These are phyloP conservation scores for Serendipita sp. DNA, from an alignment of 1,284 basidiomycete genomes.

Conservation along the genomic window DNA sequence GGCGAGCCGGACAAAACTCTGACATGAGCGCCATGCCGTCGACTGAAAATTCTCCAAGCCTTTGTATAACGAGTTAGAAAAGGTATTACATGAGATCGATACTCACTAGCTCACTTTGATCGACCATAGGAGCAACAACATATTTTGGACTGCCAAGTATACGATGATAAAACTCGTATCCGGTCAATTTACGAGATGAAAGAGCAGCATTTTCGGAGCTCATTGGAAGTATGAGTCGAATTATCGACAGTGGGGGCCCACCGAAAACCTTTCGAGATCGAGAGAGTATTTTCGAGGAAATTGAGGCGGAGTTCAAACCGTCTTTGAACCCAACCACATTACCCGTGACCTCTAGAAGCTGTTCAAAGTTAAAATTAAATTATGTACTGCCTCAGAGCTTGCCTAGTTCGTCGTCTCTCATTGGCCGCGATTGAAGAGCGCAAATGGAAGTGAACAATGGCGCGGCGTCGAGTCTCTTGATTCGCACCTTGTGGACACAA, in stretches of 20 bases:
- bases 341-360: no score
- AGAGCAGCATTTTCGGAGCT: not conserved
- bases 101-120: slow-evolving; percentile 86
- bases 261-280: not conserved
- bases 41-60: slow-evolving; percentile 85
- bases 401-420: no score
- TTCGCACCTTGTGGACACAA: no score
- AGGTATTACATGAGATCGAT: not conserved
- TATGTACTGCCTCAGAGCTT: no score
- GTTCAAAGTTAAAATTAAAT: no score
- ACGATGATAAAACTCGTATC: slow-evolving; percentile 70
- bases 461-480: no score
- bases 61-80: slow-evolving; percentile 19
- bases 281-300: not conserved
- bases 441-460: no score
- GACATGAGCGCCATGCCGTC: slow-evolving; percentile 71
- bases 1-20: slow-evolving; percentile 17
- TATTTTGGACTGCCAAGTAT: slow-evolving; percentile 72
- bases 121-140: slow-evolving; percentile 95
- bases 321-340: no score
- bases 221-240: not conserved
- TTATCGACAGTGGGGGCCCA: not conserved
- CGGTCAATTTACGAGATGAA: slow-evolving; percentile 39
- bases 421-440: no score
- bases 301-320: no score